phyloP scores from a whole-genome alignment of 2,329 filamentous ascomycete species.

The Aspergillus pseudoglaucus region DNA sequence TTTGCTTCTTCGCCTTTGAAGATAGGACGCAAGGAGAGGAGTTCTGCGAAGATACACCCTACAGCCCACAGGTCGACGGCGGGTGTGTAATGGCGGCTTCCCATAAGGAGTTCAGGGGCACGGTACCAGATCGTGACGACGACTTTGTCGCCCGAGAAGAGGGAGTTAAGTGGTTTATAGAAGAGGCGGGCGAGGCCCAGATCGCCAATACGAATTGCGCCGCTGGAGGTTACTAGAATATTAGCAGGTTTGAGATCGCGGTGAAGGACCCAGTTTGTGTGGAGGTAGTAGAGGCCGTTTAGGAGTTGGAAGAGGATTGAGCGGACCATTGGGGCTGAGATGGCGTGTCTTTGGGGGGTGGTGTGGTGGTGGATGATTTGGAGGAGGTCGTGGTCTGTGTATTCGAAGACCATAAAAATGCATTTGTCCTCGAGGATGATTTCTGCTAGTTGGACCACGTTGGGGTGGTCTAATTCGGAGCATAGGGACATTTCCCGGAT shows the following conservation, averaged over 20 bases:
- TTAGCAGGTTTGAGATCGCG: conserved; percentile 96
- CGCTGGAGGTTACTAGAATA: conserved; percentile 90
- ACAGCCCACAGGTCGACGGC: conserved; percentile 97
- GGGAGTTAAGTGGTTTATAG: conserved; percentile 83
- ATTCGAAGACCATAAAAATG: conserved; percentile 99
- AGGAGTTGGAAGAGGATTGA: conserved; percentile 94
- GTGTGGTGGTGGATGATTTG: conserved; percentile 99
- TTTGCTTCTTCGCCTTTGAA: conserved; percentile 99
- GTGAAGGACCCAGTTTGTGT: conserved; percentile 95
- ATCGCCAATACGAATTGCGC: conserved; percentile 92
- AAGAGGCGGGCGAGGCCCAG: conserved; percentile 87
- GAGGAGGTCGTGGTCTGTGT: conserved; percentile 91
- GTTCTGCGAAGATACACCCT: conserved; percentile 94
- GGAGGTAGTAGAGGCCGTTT: conserved; percentile 89
- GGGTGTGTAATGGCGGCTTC: conserved; percentile 91
- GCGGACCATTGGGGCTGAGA: conserved; percentile 81
- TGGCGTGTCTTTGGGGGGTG: conserved; percentile 77
- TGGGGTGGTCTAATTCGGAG: conserved; percentile 80
- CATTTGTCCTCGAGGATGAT: conserved; percentile 98
- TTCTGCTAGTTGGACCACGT: conserved; percentile 85
- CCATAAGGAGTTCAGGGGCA: conserved; percentile 85
- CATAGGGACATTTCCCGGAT: conserved; percentile 97
- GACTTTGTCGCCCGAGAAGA: conserved; percentile 94
- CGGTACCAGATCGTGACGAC: conserved; percentile 99
- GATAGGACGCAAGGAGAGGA: conserved; percentile 82